phyloP scores from a whole-genome alignment of 306 rosid genomes.

The Trichosanthes truncata region DNA sequence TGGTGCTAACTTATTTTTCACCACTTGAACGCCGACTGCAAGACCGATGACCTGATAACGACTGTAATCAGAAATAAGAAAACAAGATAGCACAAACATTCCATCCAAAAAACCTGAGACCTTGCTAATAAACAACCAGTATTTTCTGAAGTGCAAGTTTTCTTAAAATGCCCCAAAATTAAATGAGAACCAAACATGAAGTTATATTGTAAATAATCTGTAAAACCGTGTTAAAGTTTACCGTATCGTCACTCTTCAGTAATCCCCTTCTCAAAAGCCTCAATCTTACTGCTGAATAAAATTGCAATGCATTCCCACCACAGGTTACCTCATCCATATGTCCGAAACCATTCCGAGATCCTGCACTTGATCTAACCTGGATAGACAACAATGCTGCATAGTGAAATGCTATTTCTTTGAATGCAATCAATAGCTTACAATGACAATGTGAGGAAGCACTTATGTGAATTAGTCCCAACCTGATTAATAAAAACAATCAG shows the following conservation, averaged over 20 bases:
- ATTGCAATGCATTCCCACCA: constrained; percentile 86
- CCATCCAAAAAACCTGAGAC: neutral
- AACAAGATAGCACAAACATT: neutral
- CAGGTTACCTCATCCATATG: constrained; percentile 62
- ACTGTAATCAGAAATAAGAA: neutral
- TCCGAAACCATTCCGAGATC: constrained; percentile 29
- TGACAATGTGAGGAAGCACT: constrained; percentile 11
- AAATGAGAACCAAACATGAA: neutral
- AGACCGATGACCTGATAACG: constrained; percentile 50
- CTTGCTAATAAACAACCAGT: neutral
- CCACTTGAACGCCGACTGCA: constrained; percentile 41
- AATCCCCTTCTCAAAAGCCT: constrained; percentile 52
- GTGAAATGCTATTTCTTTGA: constrained; percentile 1
- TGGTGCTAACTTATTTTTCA: constrained; percentile 75
- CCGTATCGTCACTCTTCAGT: constrained; percentile 52
- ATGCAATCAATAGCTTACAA: neutral
- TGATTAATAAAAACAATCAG: constrained; percentile 65
- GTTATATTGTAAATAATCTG: neutral
- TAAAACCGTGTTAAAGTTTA: constrained; percentile 10
- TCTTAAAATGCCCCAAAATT: neutral
- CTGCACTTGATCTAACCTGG: constrained; percentile 54
- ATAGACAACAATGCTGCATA: constrained; percentile 2
- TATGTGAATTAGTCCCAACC: constrained; percentile 28
- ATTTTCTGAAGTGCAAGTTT: neutral
- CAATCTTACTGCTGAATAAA: constrained; percentile 73